These are phyloP conservation scores for Warburgia ugandensis DNA, from an alignment of 164 flowering plant species.

Conservation along the genomic window DNA sequence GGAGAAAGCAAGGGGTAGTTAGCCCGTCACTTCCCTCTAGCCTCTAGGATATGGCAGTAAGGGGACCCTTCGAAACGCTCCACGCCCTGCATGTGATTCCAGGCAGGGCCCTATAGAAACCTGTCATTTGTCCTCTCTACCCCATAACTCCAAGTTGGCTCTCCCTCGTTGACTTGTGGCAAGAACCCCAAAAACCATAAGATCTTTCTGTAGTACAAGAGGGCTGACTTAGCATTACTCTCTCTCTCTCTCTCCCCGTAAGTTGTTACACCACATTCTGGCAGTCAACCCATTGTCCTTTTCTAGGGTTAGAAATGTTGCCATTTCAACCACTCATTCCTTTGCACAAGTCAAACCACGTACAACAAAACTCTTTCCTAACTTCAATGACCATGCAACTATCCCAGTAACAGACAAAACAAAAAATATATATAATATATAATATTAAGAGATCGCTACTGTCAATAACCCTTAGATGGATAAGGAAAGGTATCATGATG, in stretches of 20 bases:
- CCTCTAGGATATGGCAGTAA: not conserved
- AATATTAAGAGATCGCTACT: not conserved
- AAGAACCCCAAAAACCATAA: not conserved
- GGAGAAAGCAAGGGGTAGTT: not conserved
- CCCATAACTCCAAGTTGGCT: slow-evolving; percentile 2
- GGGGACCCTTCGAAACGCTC: slow-evolving; percentile 7
- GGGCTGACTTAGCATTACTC: not conserved
- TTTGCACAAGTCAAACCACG: not conserved
- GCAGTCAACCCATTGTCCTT: not conserved
- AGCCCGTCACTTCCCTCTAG: not conserved
- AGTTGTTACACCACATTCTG: not conserved
- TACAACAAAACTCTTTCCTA: not conserved
- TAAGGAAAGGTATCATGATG: too few species aligned
- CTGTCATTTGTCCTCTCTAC: not conserved
- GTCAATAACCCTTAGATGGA: too few species aligned
- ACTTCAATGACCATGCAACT: too few species aligned
- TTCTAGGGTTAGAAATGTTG: not conserved
- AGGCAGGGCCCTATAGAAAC: not conserved
- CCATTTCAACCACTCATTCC: not conserved
- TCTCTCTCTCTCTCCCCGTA: too few species aligned
- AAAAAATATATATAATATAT: not conserved
- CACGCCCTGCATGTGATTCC: slow-evolving; percentile 2
- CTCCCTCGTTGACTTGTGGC: slow-evolving; percentile 3
- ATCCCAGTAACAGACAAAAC: not conserved
- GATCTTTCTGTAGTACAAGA: too few species aligned